Conservation (phyloP, 1,139 yeast genomes). For the Pichia kudriavzevii region DNA sequence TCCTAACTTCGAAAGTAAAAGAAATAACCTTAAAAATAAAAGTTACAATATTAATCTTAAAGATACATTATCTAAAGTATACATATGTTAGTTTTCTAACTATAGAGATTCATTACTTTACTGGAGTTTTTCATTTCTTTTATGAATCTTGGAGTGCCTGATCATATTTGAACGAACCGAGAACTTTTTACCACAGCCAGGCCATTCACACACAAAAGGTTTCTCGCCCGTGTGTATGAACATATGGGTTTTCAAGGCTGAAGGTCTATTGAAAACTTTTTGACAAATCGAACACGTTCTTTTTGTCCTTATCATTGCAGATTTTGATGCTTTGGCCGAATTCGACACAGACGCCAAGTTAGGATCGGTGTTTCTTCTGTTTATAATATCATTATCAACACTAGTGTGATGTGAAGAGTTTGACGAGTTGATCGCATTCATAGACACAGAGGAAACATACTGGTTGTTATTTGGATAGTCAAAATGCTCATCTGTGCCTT, state of each 20-base stretch:
- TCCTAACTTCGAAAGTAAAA: no score
- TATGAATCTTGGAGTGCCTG: slow-evolving; percentile 65
- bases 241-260: slow-evolving; percentile 71
- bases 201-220: slow-evolving; percentile 63
- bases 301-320: no score
- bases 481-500: no score
- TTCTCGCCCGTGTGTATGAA: slow-evolving; percentile 85
- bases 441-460: neutral
- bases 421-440: no score
- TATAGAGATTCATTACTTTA: no score
- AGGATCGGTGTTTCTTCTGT: slow-evolving; percentile 6
- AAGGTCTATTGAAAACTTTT: slow-evolving; percentile 74
- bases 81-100: no score
- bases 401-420: no score
- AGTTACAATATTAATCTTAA: no score
- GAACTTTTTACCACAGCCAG: slow-evolving; percentile 62
- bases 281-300: slow-evolving; percentile 58
- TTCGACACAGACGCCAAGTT: neutral
- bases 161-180: slow-evolving; percentile 76
- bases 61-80: no score
- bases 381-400: no score
- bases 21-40: no score
- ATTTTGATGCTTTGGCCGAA: slow-evolving; percentile 10
- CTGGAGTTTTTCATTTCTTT: slow-evolving; percentile 26
- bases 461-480: slow-evolving; percentile 5